These are phyloP conservation scores for Fusarium pseudograminearum DNA, from an alignment of 2,329 filamentous ascomycete species.

Conservation along the genomic window DNA sequence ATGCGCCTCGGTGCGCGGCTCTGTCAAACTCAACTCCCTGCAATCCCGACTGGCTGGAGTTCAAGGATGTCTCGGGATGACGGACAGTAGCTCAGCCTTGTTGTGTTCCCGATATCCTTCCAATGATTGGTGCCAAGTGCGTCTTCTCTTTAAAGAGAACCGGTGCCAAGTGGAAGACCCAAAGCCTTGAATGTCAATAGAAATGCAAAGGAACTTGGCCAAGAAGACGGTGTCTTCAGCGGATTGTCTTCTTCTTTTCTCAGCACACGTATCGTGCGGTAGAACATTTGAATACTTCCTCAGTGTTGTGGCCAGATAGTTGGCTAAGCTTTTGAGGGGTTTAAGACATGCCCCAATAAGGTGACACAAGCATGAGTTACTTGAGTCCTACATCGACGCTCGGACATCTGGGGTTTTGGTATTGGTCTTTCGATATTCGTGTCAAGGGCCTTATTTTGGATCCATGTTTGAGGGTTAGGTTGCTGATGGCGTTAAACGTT, in stretches of 20 bases:
- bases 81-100: conserved; percentile 35
- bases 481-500: conserved; percentile 6
- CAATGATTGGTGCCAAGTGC: neutral
- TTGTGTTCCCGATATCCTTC: neutral
- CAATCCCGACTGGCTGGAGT: conserved; percentile 21
- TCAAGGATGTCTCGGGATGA: conserved; percentile 14
- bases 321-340: conserved; percentile 35
- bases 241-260: neutral
- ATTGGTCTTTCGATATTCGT: neutral
- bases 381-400: conserved; percentile 13
- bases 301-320: conserved; percentile 2
- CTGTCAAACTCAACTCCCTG: conserved; percentile 29
- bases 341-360: conserved; percentile 33
- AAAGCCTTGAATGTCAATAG: neutral
- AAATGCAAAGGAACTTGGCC: neutral
- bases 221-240: neutral
- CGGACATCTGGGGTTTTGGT: neutral
- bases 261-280: neutral
- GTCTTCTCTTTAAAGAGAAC: neutral
- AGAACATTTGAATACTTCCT: neutral
- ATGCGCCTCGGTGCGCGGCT: conserved; percentile 15
- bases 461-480: neutral
- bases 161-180: neutral
- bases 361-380: conserved; percentile 27
- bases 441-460: neutral